Evolutionary conservation across 1,284 basidiomycete species (phyloP).

Genomic region (Cutaneotrichosporon sp.): DNA sequence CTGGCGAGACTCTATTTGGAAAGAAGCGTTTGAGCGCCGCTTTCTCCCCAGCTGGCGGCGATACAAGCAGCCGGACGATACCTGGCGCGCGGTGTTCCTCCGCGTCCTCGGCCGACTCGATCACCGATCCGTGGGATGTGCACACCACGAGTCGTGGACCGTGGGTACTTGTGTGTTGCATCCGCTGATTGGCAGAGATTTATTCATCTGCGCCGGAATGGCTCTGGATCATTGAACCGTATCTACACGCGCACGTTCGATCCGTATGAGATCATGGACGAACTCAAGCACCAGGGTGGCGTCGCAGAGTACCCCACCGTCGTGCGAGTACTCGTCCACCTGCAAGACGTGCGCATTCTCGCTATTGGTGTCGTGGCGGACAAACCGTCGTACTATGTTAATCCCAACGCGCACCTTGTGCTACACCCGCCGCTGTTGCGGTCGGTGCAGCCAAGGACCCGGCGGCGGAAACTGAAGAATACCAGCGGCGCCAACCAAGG

Average conservation of each 20-base stretch:
- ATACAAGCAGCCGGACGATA: conserved; percentile 32
- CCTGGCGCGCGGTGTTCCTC: conserved; percentile 40
- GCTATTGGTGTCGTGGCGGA: conserved; percentile 33
- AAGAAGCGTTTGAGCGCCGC: conserved; percentile 35
- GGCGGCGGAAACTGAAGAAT: not conserved
- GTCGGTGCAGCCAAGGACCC: not conserved
- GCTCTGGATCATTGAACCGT: conserved; percentile 38
- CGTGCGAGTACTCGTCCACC: conserved; percentile 34
- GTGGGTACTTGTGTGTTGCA: conserved; percentile 15
- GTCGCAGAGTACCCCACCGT: conserved; percentile 31
- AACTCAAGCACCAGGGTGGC: conserved; percentile 43
- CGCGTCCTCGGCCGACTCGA: conserved; percentile 35
- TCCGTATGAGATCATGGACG: conserved; percentile 41
- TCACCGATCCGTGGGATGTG: conserved; percentile 37
- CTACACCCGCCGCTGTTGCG: conserved; percentile 42
- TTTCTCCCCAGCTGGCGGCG: conserved; percentile 42
- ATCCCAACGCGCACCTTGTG: conserved; percentile 40
- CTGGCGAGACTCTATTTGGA: conserved; percentile 35
- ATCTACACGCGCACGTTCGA: conserved; percentile 43
- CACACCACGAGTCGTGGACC: conserved; percentile 44
- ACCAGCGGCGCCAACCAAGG: not conserved
- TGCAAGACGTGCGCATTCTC: conserved; percentile 43
- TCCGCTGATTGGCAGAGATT: conserved; percentile 32
- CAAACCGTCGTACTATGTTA: conserved; percentile 34
- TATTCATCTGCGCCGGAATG: conserved; percentile 41